Evolutionary conservation across 2,329 filamentous ascomycete species (phyloP).

Genomic region (Ceratocystis smalleyi): DNA sequence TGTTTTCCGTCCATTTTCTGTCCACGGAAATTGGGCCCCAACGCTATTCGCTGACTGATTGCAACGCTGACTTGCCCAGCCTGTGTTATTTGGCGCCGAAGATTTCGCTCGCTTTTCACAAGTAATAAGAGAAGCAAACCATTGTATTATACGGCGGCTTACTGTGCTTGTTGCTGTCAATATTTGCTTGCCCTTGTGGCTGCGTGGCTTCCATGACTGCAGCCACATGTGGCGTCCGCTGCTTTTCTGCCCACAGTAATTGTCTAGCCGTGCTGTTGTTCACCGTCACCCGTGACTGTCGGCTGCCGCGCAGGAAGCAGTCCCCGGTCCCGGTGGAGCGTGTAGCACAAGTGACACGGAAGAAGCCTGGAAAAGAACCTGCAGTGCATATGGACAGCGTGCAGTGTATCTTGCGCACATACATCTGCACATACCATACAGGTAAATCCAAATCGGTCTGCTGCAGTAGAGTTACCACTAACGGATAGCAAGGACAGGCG

Average conservation of each 20-base stretch:
- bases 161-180: not conserved
- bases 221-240: not conserved
- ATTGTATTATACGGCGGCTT: no score
- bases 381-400: not conserved
- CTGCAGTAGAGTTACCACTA: not conserved
- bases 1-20: not conserved
- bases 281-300: no score
- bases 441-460: not conserved
- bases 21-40: not conserved
- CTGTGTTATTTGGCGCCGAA: no score
- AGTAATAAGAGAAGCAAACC: no score
- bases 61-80: no score
- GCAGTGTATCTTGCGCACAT: not conserved
- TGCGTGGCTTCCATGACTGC: not conserved
- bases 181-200: not conserved
- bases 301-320: no score
- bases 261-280: no score
- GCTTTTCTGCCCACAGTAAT: not conserved
- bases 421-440: not conserved
- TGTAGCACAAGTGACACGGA: not conserved
- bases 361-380: not conserved
- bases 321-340: not conserved
- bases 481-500: not conserved
- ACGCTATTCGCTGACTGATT: no score
- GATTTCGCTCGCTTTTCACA: no score